These are phyloP conservation scores for Fusarium nisikadoi DNA, from an alignment of 2,329 filamentous ascomycete species.

Conservation along the genomic window DNA sequence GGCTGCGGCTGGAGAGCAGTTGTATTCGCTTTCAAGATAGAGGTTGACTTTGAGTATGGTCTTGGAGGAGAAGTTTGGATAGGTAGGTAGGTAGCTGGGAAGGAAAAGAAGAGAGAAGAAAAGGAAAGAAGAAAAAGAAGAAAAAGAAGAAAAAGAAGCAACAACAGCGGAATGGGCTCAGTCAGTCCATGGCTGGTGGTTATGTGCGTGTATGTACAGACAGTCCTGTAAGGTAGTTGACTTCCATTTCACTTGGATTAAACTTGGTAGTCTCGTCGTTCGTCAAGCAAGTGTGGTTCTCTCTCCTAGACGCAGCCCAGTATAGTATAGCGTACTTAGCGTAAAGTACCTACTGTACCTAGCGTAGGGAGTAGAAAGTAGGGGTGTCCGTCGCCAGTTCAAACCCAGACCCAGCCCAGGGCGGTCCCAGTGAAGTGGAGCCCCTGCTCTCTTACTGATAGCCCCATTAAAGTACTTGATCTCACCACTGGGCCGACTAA, in stretches of 20 bases:
- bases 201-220: conserved; percentile 40
- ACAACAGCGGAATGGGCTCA: conserved; percentile 33
- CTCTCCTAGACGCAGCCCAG: conserved; percentile 25
- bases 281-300: conserved; percentile 38
- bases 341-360: conserved; percentile 13
- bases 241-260: conserved; percentile 32
- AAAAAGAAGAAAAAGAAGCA: conserved; percentile 37
- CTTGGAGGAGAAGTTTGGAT: conserved; percentile 10
- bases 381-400: conserved; percentile 18
- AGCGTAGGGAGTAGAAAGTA: conserved; percentile 24
- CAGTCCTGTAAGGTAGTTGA: conserved; percentile 24
- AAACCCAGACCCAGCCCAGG: background rate
- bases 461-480: conserved; percentile 5
- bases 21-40: conserved; percentile 8
- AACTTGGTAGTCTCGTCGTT: conserved; percentile 36
- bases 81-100: conserved; percentile 2
- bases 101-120: conserved; percentile 17
- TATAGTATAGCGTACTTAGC: conserved; percentile 19
- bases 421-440: background rate
- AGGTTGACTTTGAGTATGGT: conserved; percentile 17
- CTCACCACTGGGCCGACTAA: background rate
- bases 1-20: conserved; percentile 18
- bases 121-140: background rate
- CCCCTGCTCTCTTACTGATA: background rate
- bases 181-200: conserved; percentile 47